Base-by-base conservation (phyloP, 352 stramenopile genomes). In the Phytophthora gonapodyides region DNA sequence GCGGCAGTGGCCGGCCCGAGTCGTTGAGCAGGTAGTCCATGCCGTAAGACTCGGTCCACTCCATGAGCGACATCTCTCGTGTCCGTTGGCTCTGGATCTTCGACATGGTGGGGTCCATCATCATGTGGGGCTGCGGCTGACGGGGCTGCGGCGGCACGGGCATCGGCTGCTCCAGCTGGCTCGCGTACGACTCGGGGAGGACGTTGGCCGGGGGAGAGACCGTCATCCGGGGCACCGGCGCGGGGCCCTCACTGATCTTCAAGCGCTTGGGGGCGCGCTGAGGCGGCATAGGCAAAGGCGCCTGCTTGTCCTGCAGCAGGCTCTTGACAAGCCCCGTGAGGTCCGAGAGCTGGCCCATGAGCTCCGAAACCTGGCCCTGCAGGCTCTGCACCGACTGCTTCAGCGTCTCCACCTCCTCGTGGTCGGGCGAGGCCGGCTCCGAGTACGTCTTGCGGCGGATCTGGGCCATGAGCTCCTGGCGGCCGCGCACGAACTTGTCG, bases 391-490 rank as follows among this genome's bases (percentile, higher is more conserved):
- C 84, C 30, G 84, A 89, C 31, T 82, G 51, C 68, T 93, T 93
- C 13, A 93, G 61, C 34, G 75, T 86, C 57, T 93, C 82, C 13
- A 93, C 80, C 34, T 93, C 84, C 52, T 91, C 82, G 30, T 85
- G 83, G 60, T 93, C 82, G 5, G 84, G 82, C 1, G 81, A 87
- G 5, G 76, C 76, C 7, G 84, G 81, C 64, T 95, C 86, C 66
- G 84, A 92, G 71, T 95, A 95, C 35, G 87, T 95, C 64, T 95
- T 95, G 24, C 87, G 81, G 19, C 84, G 83, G 60, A 97, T 97
- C 64, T 95, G 84, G 3, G 75, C 70, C 73, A 97, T 90, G 30
- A 96, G 78, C 47, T 94, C 80, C 41, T 91, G 78, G n/a, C 85
- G 83, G 12, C 85, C 88, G 43, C 87, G 81, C 38, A 94, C 55